Conservation (phyloP, 1,284 basidiomycete genomes). For the Neolentinus lepideus region DNA sequence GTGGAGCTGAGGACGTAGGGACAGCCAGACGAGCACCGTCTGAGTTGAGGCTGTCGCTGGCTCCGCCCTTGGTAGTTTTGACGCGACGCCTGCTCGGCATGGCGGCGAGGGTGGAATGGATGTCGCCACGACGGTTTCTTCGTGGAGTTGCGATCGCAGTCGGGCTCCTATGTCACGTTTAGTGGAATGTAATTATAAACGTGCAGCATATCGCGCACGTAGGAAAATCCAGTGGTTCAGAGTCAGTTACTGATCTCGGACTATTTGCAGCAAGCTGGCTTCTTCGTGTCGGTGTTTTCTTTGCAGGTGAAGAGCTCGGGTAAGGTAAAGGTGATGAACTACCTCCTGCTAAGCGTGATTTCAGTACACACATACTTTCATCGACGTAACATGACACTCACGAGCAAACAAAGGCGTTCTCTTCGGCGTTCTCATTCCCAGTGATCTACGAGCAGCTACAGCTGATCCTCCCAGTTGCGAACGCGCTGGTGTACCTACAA, state of each 20-base stretch:
- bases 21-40: constrained; percentile 50
- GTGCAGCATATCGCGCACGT: constrained; percentile 30
- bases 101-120: constrained; percentile 68
- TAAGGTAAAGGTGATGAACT: constrained; percentile 69
- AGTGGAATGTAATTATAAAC: constrained; percentile 6
- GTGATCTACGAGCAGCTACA: constrained; percentile 49
- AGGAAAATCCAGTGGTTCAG: constrained; percentile 58
- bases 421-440: constrained; percentile 54
- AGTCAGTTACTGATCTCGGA: constrained; percentile 33
- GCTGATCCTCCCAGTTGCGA: constrained; percentile 18
- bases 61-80: constrained; percentile 20
- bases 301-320: constrained; percentile 61
- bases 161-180: constrained; percentile 13
- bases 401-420: constrained; percentile 48
- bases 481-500: constrained; percentile 42
- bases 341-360: constrained; percentile 23
- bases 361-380: not conserved
- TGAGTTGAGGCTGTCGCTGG: constrained; percentile 40
- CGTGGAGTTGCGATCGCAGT: constrained; percentile 41
- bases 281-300: constrained; percentile 34
- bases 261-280: constrained; percentile 18
- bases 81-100: constrained; percentile 40
- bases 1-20: constrained; percentile 55
- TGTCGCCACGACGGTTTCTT: constrained; percentile 75
- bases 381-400: constrained; percentile 22